phyloP scores from a whole-genome alignment of 768 basidiomycete species.

The Trametes cinnabarina region DNA sequence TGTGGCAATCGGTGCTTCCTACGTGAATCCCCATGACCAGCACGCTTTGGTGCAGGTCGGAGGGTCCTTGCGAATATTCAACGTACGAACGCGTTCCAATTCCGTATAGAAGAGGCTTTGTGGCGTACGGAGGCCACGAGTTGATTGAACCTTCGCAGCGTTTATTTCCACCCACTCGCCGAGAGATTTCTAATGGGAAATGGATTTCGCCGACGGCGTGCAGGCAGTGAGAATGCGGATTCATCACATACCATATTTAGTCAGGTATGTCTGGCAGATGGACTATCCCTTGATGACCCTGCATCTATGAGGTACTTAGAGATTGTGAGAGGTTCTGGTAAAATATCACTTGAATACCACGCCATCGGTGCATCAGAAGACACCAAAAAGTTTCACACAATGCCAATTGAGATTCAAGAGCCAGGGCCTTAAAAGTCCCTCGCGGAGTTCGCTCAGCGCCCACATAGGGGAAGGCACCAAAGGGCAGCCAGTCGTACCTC shows the following conservation, averaged over 20 bases:
- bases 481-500: not conserved
- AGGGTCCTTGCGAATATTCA: not conserved
- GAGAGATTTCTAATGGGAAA: slow-evolving; percentile 9
- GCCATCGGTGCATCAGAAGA: slow-evolving; percentile 12
- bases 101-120: slow-evolving; percentile 16
- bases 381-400: slow-evolving; percentile 7
- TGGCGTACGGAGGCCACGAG: slow-evolving; percentile 19
- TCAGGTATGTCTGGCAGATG: slow-evolving; percentile 11
- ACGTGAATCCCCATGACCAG: slow-evolving; percentile 4
- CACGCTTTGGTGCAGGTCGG: not conserved
- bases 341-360: slow-evolving; percentile 11
- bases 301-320: slow-evolving; percentile 19
- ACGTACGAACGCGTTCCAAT: slow-evolving; percentile 1
- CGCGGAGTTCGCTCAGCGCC: not conserved
- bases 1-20: not conserved
- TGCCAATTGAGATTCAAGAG: slow-evolving; percentile 14
- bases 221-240: slow-evolving; percentile 1
- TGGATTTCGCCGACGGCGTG: slow-evolving; percentile 15
- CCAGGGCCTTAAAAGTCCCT: slow-evolving; percentile 1
- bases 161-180: slow-evolving; percentile 10
- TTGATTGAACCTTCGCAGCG: slow-evolving; percentile 15
- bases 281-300: slow-evolving; percentile 19
- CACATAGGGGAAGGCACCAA: slow-evolving; percentile 5
- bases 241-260: slow-evolving; percentile 10
- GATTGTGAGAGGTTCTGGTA: slow-evolving; percentile 12